Evolutionary conservation across 2,329 filamentous ascomycete genomes (phyloP).

Genomic region (Septoria linicola): DNA sequence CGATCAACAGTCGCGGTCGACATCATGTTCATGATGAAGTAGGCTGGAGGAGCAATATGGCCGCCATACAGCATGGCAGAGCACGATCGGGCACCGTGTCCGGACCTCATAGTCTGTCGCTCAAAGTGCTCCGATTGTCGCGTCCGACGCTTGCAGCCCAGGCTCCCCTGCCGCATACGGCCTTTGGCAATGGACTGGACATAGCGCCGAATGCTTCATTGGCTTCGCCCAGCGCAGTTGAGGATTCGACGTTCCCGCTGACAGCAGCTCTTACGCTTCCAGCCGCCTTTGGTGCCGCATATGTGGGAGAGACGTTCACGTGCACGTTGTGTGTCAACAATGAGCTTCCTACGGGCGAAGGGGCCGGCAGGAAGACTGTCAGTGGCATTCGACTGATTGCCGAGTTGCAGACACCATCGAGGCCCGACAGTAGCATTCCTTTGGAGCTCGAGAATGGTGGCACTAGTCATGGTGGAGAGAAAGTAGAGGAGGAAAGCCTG

Average conservation of each 20-base stretch:
- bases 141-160: conserved; percentile 74
- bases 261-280: conserved; percentile 74
- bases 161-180: conserved; percentile 59
- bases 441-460: conserved; percentile 55
- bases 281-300: conserved; percentile 87
- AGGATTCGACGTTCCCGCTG: conserved; percentile 55
- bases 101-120: conserved; percentile 72
- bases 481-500: conserved; percentile 43
- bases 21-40: too few relatives aligned
- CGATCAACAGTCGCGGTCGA: too few relatives aligned
- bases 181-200: conserved; percentile 49
- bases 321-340: conserved; percentile 97
- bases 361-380: conserved; percentile 52
- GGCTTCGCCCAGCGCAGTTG: conserved; percentile 61
- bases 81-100: conserved; percentile 39
- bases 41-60: too few relatives aligned
- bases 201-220: conserved; percentile 64
- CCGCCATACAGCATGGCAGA: conserved; percentile 36
- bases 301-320: conserved; percentile 91
- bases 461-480: conserved; percentile 47
- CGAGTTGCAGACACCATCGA: conserved; percentile 90
- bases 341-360: conserved; percentile 54
- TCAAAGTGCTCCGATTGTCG: conserved; percentile 82
- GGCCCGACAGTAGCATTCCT: conserved; percentile 55
- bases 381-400: conserved; percentile 79